Conservation (phyloP, 768 basidiomycete species). For the Rhodotorula babjevae region DNA sequence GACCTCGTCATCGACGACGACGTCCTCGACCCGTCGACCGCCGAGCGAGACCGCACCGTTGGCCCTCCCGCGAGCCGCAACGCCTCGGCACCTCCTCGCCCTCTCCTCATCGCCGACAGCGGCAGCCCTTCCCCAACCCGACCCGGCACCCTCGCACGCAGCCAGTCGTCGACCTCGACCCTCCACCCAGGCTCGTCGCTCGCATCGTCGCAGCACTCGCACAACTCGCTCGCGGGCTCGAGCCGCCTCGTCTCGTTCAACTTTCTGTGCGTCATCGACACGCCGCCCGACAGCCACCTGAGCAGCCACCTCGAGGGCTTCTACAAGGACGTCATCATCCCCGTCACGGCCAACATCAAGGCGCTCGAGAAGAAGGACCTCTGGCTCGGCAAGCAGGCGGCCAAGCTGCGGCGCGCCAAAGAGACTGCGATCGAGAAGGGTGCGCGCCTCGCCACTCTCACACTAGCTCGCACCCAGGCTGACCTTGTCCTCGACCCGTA, state of each 20-base stretch:
- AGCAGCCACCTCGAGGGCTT: conserved; percentile 42
- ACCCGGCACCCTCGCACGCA: conserved; percentile 52
- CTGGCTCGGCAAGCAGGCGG: conserved; percentile 79
- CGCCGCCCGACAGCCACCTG: conserved; percentile 42
- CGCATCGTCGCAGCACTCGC: conserved; percentile 66
- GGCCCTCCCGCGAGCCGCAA: conserved; percentile 14
- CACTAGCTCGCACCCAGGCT: no score
- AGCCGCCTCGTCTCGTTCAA: conserved; percentile 38
- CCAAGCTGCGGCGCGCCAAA: conserved; percentile 62
- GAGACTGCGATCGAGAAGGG: conserved; percentile 67
- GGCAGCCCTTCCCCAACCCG: conserved; percentile 18
- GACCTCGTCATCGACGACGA: conserved; percentile 19
- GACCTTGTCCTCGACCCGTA: conserved; percentile 14
- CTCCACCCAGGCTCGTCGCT: conserved; percentile 66
- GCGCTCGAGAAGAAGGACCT: conserved; percentile 82
- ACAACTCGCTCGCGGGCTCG: conserved; percentile 57
- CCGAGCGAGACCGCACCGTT: conserved; percentile 13
- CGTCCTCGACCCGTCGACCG: not conserved
- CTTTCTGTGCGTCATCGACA: conserved; percentile 42
- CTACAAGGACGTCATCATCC: conserved; percentile 41
- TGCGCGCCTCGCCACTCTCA: conserved; percentile 12
- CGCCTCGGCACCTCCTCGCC: conserved; percentile 18
- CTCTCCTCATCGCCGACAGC: conserved; percentile 7
- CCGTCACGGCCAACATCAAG: conserved; percentile 74
- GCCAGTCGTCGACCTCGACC: conserved; percentile 66